Evolutionary conservation across 139 green algal species (phyloP).

Genomic region (Penium margaritaceum): DNA sequence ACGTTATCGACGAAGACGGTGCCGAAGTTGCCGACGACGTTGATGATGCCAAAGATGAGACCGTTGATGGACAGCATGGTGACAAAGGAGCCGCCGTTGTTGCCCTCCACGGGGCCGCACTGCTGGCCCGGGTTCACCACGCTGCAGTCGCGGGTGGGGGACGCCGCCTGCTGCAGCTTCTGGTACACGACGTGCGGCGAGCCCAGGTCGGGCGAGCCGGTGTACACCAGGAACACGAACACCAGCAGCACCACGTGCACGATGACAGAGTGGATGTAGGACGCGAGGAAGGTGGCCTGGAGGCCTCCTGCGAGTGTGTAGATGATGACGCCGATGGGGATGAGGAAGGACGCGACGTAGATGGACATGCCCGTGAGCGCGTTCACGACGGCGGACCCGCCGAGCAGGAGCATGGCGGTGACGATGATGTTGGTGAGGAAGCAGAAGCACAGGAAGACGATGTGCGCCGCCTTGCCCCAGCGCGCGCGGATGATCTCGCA

Average conservation of each 20-base stretch:
- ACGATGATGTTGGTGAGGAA: slow-evolving; percentile 84
- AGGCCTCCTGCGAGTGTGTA: slow-evolving; percentile 80
- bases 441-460: slow-evolving; percentile 74
- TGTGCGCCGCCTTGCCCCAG: slow-evolving; percentile 62
- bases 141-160: slow-evolving; percentile 24
- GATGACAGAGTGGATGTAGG: slow-evolving; percentile 71
- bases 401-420: slow-evolving; percentile 72
- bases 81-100: slow-evolving; percentile 73
- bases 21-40: slow-evolving; percentile 87
- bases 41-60: slow-evolving; percentile 90
- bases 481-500: slow-evolving; percentile 73
- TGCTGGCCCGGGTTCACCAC: slow-evolving; percentile 15
- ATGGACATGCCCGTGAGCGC: slow-evolving; percentile 71
- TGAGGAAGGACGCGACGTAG: slow-evolving; percentile 43
- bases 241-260: slow-evolving; percentile 76
- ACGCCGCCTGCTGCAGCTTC: slow-evolving; percentile 47
- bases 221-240: slow-evolving; percentile 75
- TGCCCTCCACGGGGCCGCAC: slow-evolving; percentile 60
- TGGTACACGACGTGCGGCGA: slow-evolving; percentile 63
- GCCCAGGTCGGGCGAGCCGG: slow-evolving; percentile 50
- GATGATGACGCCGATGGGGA: slow-evolving; percentile 62
- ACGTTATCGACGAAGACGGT: slow-evolving; percentile 76
- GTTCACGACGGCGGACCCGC: slow-evolving; percentile 75
- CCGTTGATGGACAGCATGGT: slow-evolving; percentile 79
- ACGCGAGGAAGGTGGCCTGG: slow-evolving; percentile 70